These are phyloP conservation scores for Venturia aucupariae DNA, from an alignment of 2,329 filamentous ascomycete species.

Conservation along the genomic window DNA sequence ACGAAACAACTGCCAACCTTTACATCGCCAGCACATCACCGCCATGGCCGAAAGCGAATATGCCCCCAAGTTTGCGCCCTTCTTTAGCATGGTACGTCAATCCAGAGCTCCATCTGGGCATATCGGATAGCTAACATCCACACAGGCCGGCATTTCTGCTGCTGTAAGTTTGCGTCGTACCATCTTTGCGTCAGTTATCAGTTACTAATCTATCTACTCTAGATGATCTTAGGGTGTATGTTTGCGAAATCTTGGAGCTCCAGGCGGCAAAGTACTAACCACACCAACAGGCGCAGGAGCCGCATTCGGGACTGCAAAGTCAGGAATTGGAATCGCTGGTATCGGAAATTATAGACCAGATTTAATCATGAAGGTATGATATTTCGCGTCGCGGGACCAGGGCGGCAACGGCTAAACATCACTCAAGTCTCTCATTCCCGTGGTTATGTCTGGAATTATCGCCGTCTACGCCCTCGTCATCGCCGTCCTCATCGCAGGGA, in stretches of 20 bases:
- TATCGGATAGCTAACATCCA: slow-evolving; percentile 26
- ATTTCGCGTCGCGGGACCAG: not conserved
- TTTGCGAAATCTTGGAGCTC: slow-evolving; percentile 13
- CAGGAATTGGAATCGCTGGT: slow-evolving; percentile 78
- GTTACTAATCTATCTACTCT: slow-evolving; percentile 14
- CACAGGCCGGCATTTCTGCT: slow-evolving; percentile 64
- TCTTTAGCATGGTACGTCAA: slow-evolving; percentile 71
- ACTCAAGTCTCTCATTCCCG: slow-evolving; percentile 66
- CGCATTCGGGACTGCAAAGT: slow-evolving; percentile 81
- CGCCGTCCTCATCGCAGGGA: slow-evolving; percentile 87
- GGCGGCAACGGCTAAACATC: not conserved
- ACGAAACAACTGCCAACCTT: not conserved
- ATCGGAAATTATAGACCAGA: slow-evolving; percentile 78
- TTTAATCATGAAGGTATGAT: slow-evolving; percentile 76
- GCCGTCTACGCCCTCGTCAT: slow-evolving; percentile 97
- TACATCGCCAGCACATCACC: not conserved
- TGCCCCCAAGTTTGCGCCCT: slow-evolving; percentile 74
- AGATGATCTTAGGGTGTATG: slow-evolving; percentile 78
- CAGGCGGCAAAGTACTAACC: not conserved
- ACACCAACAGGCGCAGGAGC: slow-evolving; percentile 53
- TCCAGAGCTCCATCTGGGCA: not conserved
- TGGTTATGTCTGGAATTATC: slow-evolving; percentile 98
- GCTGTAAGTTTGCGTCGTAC: slow-evolving; percentile 40
- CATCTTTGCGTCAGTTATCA: not conserved
- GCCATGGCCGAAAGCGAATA: slow-evolving; percentile 44